Percentiles rank a stretch among this genome's conserved stretches.
Evolutionary conservation across 192 early-diverging fungal species (phyloP).

Genomic region (Phycomyces blakesleeanus): DNA sequence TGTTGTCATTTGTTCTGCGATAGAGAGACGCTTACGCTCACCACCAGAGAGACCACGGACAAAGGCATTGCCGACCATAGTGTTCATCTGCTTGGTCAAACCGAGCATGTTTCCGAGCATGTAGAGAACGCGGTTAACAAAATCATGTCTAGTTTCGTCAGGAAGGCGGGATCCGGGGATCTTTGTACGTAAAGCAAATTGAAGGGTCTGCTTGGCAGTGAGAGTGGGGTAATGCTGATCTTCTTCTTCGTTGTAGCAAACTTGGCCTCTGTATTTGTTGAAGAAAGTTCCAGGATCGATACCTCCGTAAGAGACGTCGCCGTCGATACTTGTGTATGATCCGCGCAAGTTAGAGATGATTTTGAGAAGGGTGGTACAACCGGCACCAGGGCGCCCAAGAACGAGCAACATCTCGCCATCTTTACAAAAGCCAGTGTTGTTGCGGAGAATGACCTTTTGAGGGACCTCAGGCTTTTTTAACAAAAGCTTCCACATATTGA

Average conservation of each 20-base stretch:
- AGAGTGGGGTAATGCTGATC: slow-evolving; percentile 78
- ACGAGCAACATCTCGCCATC: slow-evolving; percentile 75
- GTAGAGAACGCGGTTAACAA: slow-evolving; percentile 45
- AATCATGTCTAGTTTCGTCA: slow-evolving; percentile 44
- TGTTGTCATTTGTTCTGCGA: slow-evolving; percentile 72
- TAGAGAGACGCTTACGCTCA: slow-evolving; percentile 74
- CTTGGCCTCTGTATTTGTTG: slow-evolving; percentile 65
- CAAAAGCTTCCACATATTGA: not conserved
- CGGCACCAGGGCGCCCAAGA: slow-evolving; percentile 67
- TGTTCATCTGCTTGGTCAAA: slow-evolving; percentile 60
- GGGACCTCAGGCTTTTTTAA: slow-evolving; percentile 20
- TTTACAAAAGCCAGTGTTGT: slow-evolving; percentile 61
- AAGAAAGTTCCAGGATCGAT: slow-evolving; percentile 59
- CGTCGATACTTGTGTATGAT: slow-evolving; percentile 48
- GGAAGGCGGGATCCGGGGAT: slow-evolving; percentile 54
- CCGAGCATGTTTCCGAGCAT: slow-evolving; percentile 50
- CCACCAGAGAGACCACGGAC: slow-evolving; percentile 74
- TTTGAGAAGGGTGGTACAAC: slow-evolving; percentile 63
- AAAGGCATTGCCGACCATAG: slow-evolving; percentile 72
- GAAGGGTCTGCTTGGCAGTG: slow-evolving; percentile 73
- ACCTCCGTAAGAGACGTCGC: slow-evolving; percentile 64
- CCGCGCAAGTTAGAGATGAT: slow-evolving; percentile 54
- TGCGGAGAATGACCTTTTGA: slow-evolving; percentile 48
- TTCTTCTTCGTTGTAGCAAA: slow-evolving; percentile 80
- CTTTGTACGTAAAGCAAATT: slow-evolving; percentile 74